Conservation (phyloP, 2,329 filamentous ascomycete species). For the Phyllosticta citriasiana region DNA sequence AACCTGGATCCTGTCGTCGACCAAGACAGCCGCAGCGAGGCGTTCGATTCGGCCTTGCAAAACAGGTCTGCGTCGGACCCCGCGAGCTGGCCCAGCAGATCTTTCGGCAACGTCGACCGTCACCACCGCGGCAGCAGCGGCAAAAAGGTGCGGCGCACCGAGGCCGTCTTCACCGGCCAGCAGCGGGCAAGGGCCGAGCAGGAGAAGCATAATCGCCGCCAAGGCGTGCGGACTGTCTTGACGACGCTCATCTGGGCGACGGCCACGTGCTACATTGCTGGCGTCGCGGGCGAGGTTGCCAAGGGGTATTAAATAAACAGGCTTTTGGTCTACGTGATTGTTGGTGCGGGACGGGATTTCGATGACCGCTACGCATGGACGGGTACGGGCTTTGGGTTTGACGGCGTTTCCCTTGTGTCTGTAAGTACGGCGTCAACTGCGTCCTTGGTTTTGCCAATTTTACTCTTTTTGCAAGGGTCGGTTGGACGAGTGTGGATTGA, state of each 20-base stretch:
- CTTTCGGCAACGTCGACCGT: not conserved
- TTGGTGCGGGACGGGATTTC: no score
- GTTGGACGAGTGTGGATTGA: no score
- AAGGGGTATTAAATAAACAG: conserved; percentile 1
- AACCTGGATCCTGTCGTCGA: conserved; percentile 9
- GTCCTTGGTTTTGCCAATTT: no score
- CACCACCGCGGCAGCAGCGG: not conserved
- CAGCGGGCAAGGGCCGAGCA: not conserved
- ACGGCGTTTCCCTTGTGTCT: not conserved
- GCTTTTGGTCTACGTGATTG: not conserved
- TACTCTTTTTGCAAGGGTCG: no score
- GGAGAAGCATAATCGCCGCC: not conserved
- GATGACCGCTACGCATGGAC: no score
- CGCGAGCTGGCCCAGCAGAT: not conserved
- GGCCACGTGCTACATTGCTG: conserved; percentile 9
- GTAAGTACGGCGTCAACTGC: no score
- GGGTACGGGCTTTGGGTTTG: not conserved
- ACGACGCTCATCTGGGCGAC: conserved; percentile 10
- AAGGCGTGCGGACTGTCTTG: conserved; percentile 2
- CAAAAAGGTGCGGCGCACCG: conserved; percentile 7
- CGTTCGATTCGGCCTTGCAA: not conserved
- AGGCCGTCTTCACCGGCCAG: conserved; percentile 7
- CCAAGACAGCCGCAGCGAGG: not conserved
- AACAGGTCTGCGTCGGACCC: not conserved
- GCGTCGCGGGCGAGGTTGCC: conserved; percentile 6